These are phyloP conservation scores for Zasmidium cellare DNA, from an alignment of 2,329 filamentous ascomycete genomes.

Conservation along the genomic window DNA sequence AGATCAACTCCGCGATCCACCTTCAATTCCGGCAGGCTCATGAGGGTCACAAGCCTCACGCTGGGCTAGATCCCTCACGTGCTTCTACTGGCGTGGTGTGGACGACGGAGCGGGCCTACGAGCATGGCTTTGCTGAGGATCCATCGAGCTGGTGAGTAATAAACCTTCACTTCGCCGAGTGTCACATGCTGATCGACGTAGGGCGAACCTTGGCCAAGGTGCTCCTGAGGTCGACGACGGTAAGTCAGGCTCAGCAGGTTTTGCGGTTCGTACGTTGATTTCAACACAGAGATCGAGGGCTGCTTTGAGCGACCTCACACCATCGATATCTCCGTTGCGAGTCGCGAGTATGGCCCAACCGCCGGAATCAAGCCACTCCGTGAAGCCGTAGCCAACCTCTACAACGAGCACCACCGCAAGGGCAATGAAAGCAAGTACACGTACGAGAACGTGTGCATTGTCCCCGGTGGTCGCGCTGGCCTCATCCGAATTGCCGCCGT, in stretches of 20 bases:
- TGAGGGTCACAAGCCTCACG: slow-evolving; percentile 86
- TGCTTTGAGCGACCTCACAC: slow-evolving; percentile 79
- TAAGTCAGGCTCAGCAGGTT: slow-evolving; percentile 60
- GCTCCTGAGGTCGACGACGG: slow-evolving; percentile 86
- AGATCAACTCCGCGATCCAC: slow-evolving; percentile 80
- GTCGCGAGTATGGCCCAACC: slow-evolving; percentile 87
- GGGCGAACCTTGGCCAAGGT: slow-evolving; percentile 94
- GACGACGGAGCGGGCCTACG: slow-evolving; percentile 83
- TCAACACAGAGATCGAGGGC: slow-evolving; percentile 68
- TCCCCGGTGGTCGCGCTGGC: slow-evolving; percentile 87
- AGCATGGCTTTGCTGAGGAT: slow-evolving; percentile 82
- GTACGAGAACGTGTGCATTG: slow-evolving; percentile 97
- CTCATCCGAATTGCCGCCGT: slow-evolving; percentile 94
- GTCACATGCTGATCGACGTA: slow-evolving; percentile 42
- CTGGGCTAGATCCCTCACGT: slow-evolving; percentile 82
- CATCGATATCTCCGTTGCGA: slow-evolving; percentile 75
- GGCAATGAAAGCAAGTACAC: slow-evolving; percentile 88
- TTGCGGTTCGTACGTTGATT: slow-evolving; percentile 54
- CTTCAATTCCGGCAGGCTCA: slow-evolving; percentile 86
- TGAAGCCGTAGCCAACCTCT: slow-evolving; percentile 84
- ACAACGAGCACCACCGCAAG: slow-evolving; percentile 88
- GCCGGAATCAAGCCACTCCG: slow-evolving; percentile 89
- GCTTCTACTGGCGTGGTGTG: slow-evolving; percentile 93
- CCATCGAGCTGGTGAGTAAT: slow-evolving; percentile 68
- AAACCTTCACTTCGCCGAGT: not conserved